Evolutionary conservation across 2,329 filamentous ascomycete genomes (phyloP).

Genomic region (Talaromyces sp.): DNA sequence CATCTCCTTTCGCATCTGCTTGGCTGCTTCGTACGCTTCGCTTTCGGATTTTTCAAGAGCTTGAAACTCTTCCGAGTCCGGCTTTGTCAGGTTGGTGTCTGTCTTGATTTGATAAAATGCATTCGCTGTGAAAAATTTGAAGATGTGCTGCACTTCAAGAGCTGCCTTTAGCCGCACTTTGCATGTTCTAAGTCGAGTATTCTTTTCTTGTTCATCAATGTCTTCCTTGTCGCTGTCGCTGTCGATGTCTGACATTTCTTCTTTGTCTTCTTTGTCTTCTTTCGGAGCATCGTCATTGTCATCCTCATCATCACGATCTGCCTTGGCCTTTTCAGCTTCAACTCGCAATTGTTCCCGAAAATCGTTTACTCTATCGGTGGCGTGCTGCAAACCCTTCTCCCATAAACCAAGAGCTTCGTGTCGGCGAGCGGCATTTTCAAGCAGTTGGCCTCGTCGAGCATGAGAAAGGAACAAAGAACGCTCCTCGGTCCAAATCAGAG

Average conservation of each 20-base stretch:
- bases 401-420: constrained; percentile 68
- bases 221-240: constrained; percentile 38
- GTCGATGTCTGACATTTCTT: constrained; percentile 11
- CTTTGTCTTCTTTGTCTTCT: constrained; percentile 17
- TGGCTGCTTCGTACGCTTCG: constrained; percentile 72
- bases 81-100: constrained; percentile 58
- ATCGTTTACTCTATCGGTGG: constrained; percentile 50
- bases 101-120: constrained; percentile 79
- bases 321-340: constrained; percentile 35
- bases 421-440: constrained; percentile 68
- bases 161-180: constrained; percentile 66
- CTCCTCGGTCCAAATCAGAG: constrained; percentile 62
- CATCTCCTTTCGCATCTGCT: constrained; percentile 71
- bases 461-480: constrained; percentile 60
- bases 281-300: not conserved
- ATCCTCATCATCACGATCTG: constrained; percentile 13
- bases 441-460: constrained; percentile 69
- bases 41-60: constrained; percentile 66
- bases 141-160: constrained; percentile 76
- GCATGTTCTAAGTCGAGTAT: constrained; percentile 51
- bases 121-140: constrained; percentile 79
- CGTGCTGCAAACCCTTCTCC: constrained; percentile 52
- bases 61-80: constrained; percentile 64
- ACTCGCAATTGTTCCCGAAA: constrained; percentile 58
- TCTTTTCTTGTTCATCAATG: constrained; percentile 35